These are phyloP conservation scores for Kluyveromyces sp. DNA, from an alignment of 1,139 yeast species.

Conservation along the genomic window DNA sequence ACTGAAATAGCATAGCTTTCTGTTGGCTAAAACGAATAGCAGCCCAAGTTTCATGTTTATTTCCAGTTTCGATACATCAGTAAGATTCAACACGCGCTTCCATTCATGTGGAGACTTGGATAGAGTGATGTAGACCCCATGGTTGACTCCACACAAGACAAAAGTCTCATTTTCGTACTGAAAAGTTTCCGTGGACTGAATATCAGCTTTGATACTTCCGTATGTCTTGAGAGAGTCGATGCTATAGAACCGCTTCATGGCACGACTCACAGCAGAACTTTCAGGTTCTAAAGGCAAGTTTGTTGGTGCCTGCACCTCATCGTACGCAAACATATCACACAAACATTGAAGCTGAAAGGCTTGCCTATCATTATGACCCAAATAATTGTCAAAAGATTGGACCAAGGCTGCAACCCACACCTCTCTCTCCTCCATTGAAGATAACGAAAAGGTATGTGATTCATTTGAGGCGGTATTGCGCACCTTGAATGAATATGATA, in stretches of 20 bases:
- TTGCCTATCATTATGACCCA: constrained; percentile 41
- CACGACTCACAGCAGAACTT: constrained; percentile 56
- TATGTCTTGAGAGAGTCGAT: constrained; percentile 7
- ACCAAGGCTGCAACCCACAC: constrained; percentile 55
- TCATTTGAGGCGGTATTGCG: constrained; percentile 45
- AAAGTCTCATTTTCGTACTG: constrained; percentile 31
- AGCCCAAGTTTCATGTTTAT: constrained; percentile 53
- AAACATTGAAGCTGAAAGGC: constrained; percentile 51
- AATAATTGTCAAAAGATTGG: constrained; percentile 48
- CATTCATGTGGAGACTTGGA: constrained; percentile 38
- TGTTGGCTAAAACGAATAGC: constrained; percentile 53
- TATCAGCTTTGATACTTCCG: constrained; percentile 27
- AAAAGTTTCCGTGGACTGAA: constrained; percentile 44
- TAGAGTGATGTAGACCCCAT: constrained; percentile 32
- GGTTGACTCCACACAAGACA: constrained; percentile 29
- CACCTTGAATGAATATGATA: constrained; percentile 39
- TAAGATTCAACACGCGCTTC: constrained; percentile 51
- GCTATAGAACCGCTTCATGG: constrained; percentile 33
- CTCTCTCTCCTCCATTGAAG: constrained; percentile 47
- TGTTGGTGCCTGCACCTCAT: constrained; percentile 43
- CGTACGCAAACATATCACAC: constrained; percentile 63
- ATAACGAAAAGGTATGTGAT: constrained; percentile 52
- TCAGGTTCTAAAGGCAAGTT: constrained; percentile 56
- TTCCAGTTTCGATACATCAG: constrained; percentile 53
- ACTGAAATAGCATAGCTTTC: constrained; percentile 54